Evolutionary conservation across 768 basidiomycete genomes (phyloP).

Genomic region (Boletus speciosus): DNA sequence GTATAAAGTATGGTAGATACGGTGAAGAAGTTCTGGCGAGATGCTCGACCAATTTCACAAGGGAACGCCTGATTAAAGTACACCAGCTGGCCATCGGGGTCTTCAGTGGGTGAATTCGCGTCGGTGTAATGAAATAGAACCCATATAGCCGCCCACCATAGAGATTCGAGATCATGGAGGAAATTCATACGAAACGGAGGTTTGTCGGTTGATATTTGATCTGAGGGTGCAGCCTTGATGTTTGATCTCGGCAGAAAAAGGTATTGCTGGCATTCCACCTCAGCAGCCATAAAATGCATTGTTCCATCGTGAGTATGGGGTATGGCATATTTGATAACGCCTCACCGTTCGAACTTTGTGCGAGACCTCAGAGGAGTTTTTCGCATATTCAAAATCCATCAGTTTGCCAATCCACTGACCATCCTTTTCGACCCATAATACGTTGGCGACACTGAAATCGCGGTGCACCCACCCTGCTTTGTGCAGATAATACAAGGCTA

Average conservation of each 20-base stretch:
- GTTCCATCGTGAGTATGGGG: constrained; percentile 1
- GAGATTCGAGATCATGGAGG: constrained; percentile 14
- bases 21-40: no score
- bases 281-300: constrained; percentile 10
- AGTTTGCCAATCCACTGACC: constrained; percentile 1
- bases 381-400: constrained; percentile 12
- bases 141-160: constrained; percentile 12
- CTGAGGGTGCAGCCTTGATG: no score
- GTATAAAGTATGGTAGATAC: no score
- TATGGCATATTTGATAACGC: not conserved
- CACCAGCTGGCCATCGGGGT: no score
- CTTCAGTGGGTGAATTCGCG: no score
- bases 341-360: constrained; percentile 10
- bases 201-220: no score
- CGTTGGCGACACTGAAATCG: constrained; percentile 6
- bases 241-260: not conserved
- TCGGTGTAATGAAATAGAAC: constrained; percentile 1
- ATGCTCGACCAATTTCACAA: no score
- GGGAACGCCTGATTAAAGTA: no score
- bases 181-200: constrained; percentile 13
- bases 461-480: not conserved
- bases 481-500: no score
- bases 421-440: not conserved
- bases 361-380: not conserved
- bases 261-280: not conserved